Percentiles rank a stretch among this genome's conserved stretches.
phyloP scores from a whole-genome alignment of 1,139 yeast species.

The Yamadazyma trypodendri region DNA sequence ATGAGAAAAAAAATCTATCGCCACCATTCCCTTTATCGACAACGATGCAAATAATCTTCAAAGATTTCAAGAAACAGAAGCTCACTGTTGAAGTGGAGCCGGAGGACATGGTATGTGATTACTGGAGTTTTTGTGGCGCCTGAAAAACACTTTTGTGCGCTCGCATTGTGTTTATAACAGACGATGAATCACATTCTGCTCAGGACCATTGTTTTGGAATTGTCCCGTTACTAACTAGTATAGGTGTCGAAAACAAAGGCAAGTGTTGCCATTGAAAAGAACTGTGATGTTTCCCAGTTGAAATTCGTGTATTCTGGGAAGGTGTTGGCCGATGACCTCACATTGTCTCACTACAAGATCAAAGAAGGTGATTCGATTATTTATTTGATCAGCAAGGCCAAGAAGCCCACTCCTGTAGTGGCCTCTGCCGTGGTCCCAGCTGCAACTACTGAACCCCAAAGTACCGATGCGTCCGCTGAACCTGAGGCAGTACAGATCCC shows the following conservation, averaged over 20 bases:
- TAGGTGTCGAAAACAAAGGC: conserved; percentile 70
- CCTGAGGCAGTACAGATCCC: conserved; percentile 20
- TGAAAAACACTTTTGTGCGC: too few relatives aligned
- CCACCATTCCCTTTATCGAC: conserved; percentile 5
- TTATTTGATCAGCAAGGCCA: conserved; percentile 74
- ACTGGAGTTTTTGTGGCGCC: neutral
- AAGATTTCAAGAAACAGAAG: conserved; percentile 90
- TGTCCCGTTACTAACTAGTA: conserved; percentile 1
- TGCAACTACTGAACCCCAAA: conserved; percentile 15
- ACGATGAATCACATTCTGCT: neutral
- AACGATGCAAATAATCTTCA: conserved; percentile 76
- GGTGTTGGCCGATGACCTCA: conserved; percentile 80
- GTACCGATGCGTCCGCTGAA: conserved; percentile 19
- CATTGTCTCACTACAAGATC: conserved; percentile 68
- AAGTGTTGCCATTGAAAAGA: conserved; percentile 65
- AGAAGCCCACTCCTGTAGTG: conserved; percentile 25
- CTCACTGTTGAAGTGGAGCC: conserved; percentile 77
- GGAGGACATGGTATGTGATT: conserved; percentile 57
- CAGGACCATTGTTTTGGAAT: neutral
- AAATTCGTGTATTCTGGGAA: conserved; percentile 92
- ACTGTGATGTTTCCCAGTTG: conserved; percentile 71
- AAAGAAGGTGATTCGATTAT: conserved; percentile 90
- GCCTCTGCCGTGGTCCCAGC: conserved; percentile 15
- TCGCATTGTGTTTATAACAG: neutral
- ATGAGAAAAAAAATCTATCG: conserved; percentile 2